Evolutionary conservation across 768 basidiomycete genomes (phyloP).

Genomic region (Termitomyces sp.): DNA sequence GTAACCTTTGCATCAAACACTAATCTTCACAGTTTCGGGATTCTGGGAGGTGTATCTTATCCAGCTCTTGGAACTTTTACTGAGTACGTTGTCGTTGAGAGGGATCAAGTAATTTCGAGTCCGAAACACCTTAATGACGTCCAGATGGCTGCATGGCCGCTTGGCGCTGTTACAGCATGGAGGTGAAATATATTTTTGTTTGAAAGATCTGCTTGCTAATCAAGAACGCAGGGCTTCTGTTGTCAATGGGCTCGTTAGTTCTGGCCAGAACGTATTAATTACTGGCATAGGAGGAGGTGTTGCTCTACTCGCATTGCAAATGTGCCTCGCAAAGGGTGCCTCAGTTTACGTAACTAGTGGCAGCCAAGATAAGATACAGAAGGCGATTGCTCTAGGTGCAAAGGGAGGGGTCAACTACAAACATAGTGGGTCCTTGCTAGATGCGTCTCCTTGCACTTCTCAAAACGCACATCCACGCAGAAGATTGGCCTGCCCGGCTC

Average conservation of each 20-base stretch:
- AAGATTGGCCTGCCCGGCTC: conserved; percentile 49
- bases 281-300: conserved; percentile 85
- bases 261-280: conserved; percentile 71
- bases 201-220: background rate
- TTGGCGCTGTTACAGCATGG: conserved; percentile 80
- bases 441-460: background rate
- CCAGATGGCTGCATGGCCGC: conserved; percentile 72
- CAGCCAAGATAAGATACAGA: conserved; percentile 59
- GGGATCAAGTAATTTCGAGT: conserved; percentile 58
- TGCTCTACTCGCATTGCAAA: conserved; percentile 68
- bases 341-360: conserved; percentile 83
- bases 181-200: conserved; percentile 40
- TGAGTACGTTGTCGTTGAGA: conserved; percentile 70
- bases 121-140: conserved; percentile 66
- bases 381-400: conserved; percentile 64
- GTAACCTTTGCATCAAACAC: background rate
- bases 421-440: conserved; percentile 36
- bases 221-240: conserved; percentile 45
- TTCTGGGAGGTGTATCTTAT: conserved; percentile 54
- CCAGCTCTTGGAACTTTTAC: conserved; percentile 68
- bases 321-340: conserved; percentile 70
- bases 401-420: conserved; percentile 75
- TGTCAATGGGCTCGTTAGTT: conserved; percentile 56
- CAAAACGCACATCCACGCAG: conserved; percentile 17
- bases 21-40: conserved; percentile 42